Conservation (phyloP, 1,139 yeast genomes). For the Saccharomycopsis hybrid region DNA sequence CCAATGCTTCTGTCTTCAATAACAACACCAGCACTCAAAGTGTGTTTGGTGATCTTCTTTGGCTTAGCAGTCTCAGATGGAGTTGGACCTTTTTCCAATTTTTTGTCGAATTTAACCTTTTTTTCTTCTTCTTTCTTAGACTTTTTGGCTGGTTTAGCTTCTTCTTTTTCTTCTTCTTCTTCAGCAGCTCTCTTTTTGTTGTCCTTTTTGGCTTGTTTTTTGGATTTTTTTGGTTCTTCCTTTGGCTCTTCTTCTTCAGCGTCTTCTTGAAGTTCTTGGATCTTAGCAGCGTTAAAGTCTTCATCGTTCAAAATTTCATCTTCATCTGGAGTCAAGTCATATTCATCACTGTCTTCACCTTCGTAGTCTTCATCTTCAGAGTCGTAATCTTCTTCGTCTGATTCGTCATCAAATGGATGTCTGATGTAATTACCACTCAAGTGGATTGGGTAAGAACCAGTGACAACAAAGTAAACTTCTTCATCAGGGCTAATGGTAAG, state of each 20-base stretch:
- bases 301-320: constrained; percentile 58
- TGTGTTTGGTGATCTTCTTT: constrained; percentile 51
- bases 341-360: constrained; percentile 58
- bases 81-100: constrained; percentile 90
- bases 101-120: constrained; percentile 81
- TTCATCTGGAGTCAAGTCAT: constrained; percentile 88
- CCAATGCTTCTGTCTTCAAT: constrained; percentile 91
- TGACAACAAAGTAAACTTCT: constrained; percentile 87
- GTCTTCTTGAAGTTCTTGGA: constrained; percentile 32
- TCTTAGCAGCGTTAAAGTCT: constrained; percentile 20
- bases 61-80: constrained; percentile 35
- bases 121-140: constrained; percentile 47
- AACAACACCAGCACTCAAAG: constrained; percentile 86
- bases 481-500: constrained; percentile 89
- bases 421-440: constrained; percentile 92
- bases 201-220: constrained; percentile 27
- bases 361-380: constrained; percentile 10
- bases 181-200: constrained; percentile 27
- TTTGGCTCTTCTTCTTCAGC: constrained; percentile 26
- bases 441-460: constrained; percentile 92
- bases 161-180: constrained; percentile 28
- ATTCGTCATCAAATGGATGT: constrained; percentile 80
- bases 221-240: constrained; percentile 25
- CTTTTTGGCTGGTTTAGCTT: constrained; percentile 29
- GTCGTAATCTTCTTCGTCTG: constrained; percentile 36